Conservation (phyloP, 1,284 basidiomycete species). For the Papiliotrema laurentii region DNA sequence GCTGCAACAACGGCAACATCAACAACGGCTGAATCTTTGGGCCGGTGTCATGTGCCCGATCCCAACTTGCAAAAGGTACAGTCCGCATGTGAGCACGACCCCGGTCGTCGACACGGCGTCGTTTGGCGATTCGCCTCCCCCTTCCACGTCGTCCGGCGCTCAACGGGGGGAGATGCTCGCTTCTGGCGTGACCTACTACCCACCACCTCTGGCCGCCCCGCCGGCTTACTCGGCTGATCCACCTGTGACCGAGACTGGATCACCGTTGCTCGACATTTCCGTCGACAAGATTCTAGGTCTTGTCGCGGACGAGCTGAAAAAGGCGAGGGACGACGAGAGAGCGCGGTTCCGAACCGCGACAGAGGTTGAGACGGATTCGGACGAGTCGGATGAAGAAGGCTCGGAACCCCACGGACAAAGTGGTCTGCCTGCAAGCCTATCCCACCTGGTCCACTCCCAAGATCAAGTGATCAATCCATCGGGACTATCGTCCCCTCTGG, state of each 20-base stretch:
- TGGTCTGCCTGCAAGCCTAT: neutral
- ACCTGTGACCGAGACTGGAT: conserved; percentile 30
- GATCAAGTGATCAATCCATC: too few species aligned
- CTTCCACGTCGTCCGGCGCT: conserved; percentile 1
- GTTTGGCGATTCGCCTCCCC: neutral
- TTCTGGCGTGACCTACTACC: conserved; percentile 31
- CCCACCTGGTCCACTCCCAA: neutral
- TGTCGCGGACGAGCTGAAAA: conserved; percentile 25
- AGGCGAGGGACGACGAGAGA: neutral
- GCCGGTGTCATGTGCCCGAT: conserved; percentile 36
- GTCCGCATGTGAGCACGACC: conserved; percentile 12
- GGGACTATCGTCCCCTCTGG: neutral
- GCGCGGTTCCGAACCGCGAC: neutral
- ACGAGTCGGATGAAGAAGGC: neutral
- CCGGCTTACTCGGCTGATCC: conserved; percentile 36
- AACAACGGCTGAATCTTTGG: conserved; percentile 33
- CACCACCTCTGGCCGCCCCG: conserved; percentile 18
- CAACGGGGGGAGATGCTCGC: conserved; percentile 13
- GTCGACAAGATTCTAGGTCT: conserved; percentile 57
- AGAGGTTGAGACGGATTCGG: conserved; percentile 5
- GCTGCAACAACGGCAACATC: conserved; percentile 27
- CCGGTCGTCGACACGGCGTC: conserved; percentile 1
- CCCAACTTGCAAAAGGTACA: conserved; percentile 35
- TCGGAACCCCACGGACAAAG: neutral
- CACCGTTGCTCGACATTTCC: conserved; percentile 56